Evolutionary conservation across 768 basidiomycete species (phyloP).

Genomic region (Trametes cubensis): DNA sequence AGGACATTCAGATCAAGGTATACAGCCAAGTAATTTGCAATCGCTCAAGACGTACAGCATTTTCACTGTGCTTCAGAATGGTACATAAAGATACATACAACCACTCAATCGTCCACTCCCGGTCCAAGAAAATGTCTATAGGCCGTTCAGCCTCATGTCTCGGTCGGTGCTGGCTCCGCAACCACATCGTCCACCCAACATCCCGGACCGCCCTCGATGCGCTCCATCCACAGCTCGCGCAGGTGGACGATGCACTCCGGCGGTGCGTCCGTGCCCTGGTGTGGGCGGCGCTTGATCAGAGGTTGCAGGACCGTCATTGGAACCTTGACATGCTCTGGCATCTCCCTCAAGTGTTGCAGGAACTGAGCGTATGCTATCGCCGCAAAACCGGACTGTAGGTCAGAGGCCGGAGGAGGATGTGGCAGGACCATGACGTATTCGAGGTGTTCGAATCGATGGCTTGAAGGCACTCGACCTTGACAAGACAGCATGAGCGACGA

Average conservation of each 20-base stretch:
- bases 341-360: conserved; percentile 1
- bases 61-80: too few relatives aligned
- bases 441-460: conserved; percentile 15
- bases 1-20: too few relatives aligned
- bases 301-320: conserved; percentile 12
- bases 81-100: too few relatives aligned
- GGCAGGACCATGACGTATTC: conserved; percentile 14
- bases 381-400: background rate
- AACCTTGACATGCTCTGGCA: conserved; percentile 4
- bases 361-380: conserved; percentile 6
- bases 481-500: background rate
- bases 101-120: too few relatives aligned
- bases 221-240: conserved; percentile 11
- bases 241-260: conserved; percentile 3
- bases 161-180: background rate
- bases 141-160: too few relatives aligned
- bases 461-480: background rate
- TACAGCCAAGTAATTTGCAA: too few relatives aligned
- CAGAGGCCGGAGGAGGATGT: conserved; percentile 13
- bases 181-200: conserved; percentile 10
- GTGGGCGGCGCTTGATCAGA: background rate
- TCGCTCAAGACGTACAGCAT: too few relatives aligned
- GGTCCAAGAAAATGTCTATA: too few relatives aligned
- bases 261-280: conserved; percentile 10
- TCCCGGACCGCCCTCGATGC: conserved; percentile 14